These are phyloP conservation scores for Aciculosporium take DNA, from an alignment of 2,329 filamentous ascomycete species.

Conservation along the genomic window DNA sequence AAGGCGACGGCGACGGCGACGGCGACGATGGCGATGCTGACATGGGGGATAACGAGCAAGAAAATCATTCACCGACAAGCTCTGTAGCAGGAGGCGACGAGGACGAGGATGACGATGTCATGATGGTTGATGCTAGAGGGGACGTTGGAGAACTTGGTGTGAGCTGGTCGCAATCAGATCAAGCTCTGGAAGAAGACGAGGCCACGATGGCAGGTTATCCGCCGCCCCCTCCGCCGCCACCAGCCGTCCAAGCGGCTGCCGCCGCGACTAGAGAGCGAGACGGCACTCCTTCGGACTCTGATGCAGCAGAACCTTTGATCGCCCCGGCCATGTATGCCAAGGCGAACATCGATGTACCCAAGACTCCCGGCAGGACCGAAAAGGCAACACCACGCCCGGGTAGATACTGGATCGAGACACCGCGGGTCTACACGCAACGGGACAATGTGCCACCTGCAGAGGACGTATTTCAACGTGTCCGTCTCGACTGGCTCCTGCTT, in stretches of 20 bases:
- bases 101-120: conserved; percentile 40
- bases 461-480: conserved; percentile 76
- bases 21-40: conserved; percentile 44
- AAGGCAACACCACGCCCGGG: conserved; percentile 47
- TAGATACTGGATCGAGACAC: conserved; percentile 76
- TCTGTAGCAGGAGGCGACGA: conserved; percentile 26
- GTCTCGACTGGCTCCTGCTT: conserved; percentile 85
- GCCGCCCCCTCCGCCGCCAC: conserved; percentile 49
- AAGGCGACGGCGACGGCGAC: conserved; percentile 39
- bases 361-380: conserved; percentile 52
- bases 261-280: conserved; percentile 37
- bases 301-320: conserved; percentile 51
- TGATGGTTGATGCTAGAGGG: conserved; percentile 40
- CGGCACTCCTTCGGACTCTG: conserved; percentile 57
- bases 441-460: conserved; percentile 58
- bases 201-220: conserved; percentile 64
- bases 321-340: conserved; percentile 48
- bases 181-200: conserved; percentile 60
- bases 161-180: conserved; percentile 42
- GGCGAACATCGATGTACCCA: conserved; percentile 59
- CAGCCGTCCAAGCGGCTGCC: conserved; percentile 43
- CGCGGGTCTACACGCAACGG: conserved; percentile 50
- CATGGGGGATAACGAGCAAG: conserved; percentile 27
- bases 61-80: conserved; percentile 19
- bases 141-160: conserved; percentile 32